A percentile compares a stretch with the other conserved stretches of the same genome.
These are phyloP conservation scores for Cyclotella choctawhatcheeana DNA, from an alignment of 108 stramenopile species.

Conservation along the genomic window DNA sequence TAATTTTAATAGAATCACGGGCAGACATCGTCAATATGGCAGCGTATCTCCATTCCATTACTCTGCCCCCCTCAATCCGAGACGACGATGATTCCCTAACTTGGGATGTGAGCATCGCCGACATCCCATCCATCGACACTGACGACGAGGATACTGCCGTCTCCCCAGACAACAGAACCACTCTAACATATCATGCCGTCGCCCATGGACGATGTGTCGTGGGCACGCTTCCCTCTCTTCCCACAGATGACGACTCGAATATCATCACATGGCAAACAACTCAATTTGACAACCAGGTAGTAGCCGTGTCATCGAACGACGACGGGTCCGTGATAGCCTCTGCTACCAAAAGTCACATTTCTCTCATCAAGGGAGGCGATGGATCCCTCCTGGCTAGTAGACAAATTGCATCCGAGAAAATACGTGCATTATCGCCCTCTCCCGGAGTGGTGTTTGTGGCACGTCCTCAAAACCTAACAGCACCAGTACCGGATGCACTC, in stretches of 20 bases:
- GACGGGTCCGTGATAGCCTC: conserved; percentile 66
- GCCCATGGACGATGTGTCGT: conserved; percentile 29
- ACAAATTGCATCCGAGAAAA: conserved; percentile 37
- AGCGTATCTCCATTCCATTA: conserved; percentile 15
- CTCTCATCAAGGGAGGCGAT: conserved; percentile 64
- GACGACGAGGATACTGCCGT: not conserved
- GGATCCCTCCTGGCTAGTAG: conserved; percentile 66
- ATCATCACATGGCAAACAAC: conserved; percentile 18
- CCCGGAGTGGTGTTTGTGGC: conserved; percentile 8
- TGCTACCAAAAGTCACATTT: conserved; percentile 61
- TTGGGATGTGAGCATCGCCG: conserved; percentile 18
- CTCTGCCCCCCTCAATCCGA: not conserved
- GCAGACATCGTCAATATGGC: conserved; percentile 8
- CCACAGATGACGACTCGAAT: not conserved
- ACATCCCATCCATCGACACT: not conserved
- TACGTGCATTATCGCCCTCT: not conserved
- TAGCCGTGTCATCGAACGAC: conserved; percentile 55
- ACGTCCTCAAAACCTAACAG: conserved; percentile 6
- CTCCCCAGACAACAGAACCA: not conserved
- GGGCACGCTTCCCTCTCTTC: conserved; percentile 5
- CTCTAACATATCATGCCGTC: conserved; percentile 27
- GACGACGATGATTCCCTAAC: conserved; percentile 9
- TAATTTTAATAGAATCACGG: too few species aligned
- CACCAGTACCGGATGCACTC: conserved; percentile 18
- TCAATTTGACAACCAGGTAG: conserved; percentile 51